phyloP scores from a whole-genome alignment of 73 alveolate genomes.

The Halteria grandinella region DNA sequence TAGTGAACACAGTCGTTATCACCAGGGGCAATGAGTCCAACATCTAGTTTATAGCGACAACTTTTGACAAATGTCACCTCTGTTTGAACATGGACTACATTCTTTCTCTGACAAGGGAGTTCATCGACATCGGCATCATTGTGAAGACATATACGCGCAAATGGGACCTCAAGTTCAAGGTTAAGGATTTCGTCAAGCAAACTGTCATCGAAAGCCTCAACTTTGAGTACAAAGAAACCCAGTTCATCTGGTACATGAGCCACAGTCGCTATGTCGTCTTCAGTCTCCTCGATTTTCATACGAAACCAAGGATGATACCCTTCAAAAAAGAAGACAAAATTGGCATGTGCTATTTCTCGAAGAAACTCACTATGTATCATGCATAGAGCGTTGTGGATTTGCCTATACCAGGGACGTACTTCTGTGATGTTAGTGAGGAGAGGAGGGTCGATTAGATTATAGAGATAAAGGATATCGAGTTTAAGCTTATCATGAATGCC shows the following conservation, averaged over 20 bases:
- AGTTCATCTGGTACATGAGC: constrained; percentile 43
- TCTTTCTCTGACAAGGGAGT: constrained; percentile 19
- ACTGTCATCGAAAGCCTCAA: constrained; percentile 21
- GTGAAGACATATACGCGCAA: background rate
- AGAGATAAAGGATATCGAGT: constrained; percentile 1
- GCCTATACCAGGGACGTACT: background rate
- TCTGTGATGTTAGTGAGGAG: constrained; percentile 6
- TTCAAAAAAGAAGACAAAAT: constrained; percentile 19
- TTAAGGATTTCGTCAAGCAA: background rate
- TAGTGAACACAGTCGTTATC: background rate
- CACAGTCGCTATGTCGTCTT: constrained; percentile 7
- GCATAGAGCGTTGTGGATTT: background rate
- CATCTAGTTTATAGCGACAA: background rate
- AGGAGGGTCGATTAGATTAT: background rate
- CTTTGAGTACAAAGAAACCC: constrained; percentile 1
- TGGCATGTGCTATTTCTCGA: constrained; percentile 18
- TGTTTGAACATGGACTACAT: constrained; percentile 26
- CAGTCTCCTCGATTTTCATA: constrained; percentile 13
- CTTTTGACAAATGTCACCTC: background rate
- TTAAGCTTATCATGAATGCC: background rate
- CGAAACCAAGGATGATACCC: constrained; percentile 7
- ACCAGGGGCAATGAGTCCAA: background rate
- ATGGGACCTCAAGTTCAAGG: constrained; percentile 27
- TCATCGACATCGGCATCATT: constrained; percentile 16
- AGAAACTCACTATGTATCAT: background rate